phyloP scores from a whole-genome alignment of 345 rosid species.

The Pugionium cornutum region DNA sequence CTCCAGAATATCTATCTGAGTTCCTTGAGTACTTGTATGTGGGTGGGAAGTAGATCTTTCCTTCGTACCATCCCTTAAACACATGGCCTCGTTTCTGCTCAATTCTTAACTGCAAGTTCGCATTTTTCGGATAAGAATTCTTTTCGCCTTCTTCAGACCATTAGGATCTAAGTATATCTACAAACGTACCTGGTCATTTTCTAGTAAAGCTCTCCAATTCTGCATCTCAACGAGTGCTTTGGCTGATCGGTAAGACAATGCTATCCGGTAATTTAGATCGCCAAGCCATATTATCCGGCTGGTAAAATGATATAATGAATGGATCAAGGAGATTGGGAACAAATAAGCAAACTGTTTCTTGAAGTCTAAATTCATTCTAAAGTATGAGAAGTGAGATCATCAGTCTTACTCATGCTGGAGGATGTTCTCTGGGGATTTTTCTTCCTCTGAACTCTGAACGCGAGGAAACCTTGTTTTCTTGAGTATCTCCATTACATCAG shows the following conservation, averaged over 20 bases:
- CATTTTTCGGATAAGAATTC: constrained; percentile 5
- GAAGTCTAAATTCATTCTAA: not conserved
- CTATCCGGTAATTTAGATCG: constrained; percentile 93
- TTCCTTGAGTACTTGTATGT: constrained; percentile 96
- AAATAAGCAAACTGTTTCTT: not conserved
- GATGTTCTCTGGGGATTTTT: constrained; percentile 91
- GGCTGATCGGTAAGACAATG: constrained; percentile 93
- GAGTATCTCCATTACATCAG: constrained; percentile 47
- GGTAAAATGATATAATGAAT: constrained; percentile 21
- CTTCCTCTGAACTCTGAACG: constrained; percentile 54
- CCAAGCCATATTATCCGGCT: constrained; percentile 99
- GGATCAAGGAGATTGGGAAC: constrained; percentile 6
- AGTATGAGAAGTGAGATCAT: constrained; percentile 15
- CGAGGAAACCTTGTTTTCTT: constrained; percentile 63
- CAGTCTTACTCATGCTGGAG: constrained; percentile 89
- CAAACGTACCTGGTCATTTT: constrained; percentile 81
- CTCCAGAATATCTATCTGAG: constrained; percentile 96
- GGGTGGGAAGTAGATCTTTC: constrained; percentile 95
- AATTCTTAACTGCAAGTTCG: constrained; percentile 64
- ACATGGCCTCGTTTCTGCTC: constrained; percentile 87
- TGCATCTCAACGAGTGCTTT: constrained; percentile 99
- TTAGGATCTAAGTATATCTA: not conserved
- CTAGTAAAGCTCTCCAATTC: constrained; percentile 93
- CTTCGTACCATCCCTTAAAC: constrained; percentile 90
- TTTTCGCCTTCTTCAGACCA: not conserved